Evolutionary conservation across 1,139 yeast species (phyloP), one percentile per base, ranked within the genome.

Genomic region (Ogataea hybrid): DNA sequence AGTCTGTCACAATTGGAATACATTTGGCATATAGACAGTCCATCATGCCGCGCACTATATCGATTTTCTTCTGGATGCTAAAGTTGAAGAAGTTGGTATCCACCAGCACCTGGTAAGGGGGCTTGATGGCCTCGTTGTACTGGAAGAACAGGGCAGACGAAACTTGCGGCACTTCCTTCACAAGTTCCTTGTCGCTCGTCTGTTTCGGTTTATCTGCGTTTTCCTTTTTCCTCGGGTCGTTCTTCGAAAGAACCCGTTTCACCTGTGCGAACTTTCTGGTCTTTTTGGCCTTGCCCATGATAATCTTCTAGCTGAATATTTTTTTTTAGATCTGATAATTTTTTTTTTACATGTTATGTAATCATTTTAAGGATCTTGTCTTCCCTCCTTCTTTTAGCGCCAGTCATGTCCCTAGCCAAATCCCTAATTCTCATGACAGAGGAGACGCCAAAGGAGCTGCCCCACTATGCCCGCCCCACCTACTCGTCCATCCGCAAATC

Each of bases 31-130:
- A 84, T 31, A 92, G 69, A 44, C 95, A 77, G 63, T 92, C 97
- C 97, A 92, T 92, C 82, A 92, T 83, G 8, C 97, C 98, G 56
- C 90, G 77, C 14, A 89, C 92, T 10, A 92, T 70, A 60, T 94
- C 98, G 41, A 92, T 81, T 60, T 92, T 90, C 69, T 92, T 92
- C 62, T 89, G 97, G 55, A 92, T 90, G 51, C 96, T 86, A 63
- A 90, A 90, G 69, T 92, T 92, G 64, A 92, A 86, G 67, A 92
- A 94, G 70, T 92, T 92, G 34, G 98, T 92, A 78, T 92, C 98
- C 46, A 92, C 82, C 25, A 92, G 73, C 6, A 92, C 92, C 63
- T 92, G 97, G 61, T 92, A 92, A 38, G 98, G 98, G 18, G 98
- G 98, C 62, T 85, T 88, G 52, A 92, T 86, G 25, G 97, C 88